These are phyloP conservation scores for Saturnispora hagleri DNA, from an alignment of 805 yeast genomes.

Conservation along the genomic window DNA sequence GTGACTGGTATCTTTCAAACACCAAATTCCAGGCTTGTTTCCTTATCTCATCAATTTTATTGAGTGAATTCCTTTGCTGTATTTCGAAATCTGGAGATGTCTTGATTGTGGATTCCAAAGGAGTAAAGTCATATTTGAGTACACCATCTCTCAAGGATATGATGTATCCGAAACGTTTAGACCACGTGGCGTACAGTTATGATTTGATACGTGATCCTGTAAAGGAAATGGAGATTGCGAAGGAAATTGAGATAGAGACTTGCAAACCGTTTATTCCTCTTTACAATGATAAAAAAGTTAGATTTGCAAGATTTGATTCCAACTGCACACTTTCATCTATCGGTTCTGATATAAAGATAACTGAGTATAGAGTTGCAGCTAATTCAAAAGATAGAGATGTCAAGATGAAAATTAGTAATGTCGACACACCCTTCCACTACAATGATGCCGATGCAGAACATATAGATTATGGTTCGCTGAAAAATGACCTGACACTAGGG, in stretches of 20 bases:
- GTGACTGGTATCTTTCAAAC: conserved; percentile 41
- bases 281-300: conserved; percentile 19
- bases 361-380: conserved; percentile 3
- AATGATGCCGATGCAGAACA: not conserved
- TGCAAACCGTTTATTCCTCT: conserved; percentile 28
- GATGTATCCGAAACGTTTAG: not conserved
- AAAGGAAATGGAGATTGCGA: not conserved
- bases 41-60: conserved; percentile 1
- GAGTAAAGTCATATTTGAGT: not conserved
- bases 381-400: not conserved
- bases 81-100: conserved; percentile 19
- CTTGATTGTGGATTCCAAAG: conserved; percentile 12
- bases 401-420: not conserved
- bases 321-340: not conserved
- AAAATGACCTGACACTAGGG: not conserved
- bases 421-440: not conserved
- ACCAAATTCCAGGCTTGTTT: conserved; percentile 17
- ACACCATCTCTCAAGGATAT: conserved; percentile 16
- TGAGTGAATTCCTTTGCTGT: conserved; percentile 15
- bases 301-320: conserved; percentile 16
- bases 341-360: not conserved
- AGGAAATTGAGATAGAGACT: conserved; percentile 44
- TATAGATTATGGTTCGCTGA: not conserved
- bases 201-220: not conserved
- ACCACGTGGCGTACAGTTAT: not conserved